Percentiles rank a stretch among this genome's conserved stretches.
Conservation (phyloP, 2,329 filamentous ascomycete species). For the Colletotrichum sublineola region DNA sequence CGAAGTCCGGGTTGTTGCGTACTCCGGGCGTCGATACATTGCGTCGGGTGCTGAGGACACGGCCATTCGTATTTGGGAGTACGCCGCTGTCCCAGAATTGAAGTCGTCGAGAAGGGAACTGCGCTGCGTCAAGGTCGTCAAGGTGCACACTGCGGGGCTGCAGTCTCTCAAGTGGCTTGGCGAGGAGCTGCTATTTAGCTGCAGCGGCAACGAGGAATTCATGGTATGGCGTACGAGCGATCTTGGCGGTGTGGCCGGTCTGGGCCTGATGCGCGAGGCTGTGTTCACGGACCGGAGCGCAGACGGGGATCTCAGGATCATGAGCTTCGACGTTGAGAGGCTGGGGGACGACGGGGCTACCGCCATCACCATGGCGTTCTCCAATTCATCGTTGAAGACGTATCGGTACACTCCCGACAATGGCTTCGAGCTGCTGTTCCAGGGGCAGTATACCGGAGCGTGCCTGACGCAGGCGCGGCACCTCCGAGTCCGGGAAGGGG, state of each 20-base stretch:
- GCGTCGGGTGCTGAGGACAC: slow-evolving; percentile 82
- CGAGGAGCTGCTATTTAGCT: slow-evolving; percentile 79
- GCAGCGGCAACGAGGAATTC: slow-evolving; percentile 89
- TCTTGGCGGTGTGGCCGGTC: slow-evolving; percentile 62
- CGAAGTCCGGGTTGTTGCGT: slow-evolving; percentile 75
- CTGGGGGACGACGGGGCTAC: slow-evolving; percentile 54
- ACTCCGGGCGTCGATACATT: slow-evolving; percentile 57
- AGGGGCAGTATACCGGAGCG: slow-evolving; percentile 75
- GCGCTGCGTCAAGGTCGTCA: slow-evolving; percentile 73
- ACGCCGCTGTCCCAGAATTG: slow-evolving; percentile 46
- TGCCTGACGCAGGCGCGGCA: slow-evolving; percentile 79
- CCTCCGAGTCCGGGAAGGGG: slow-evolving; percentile 49
- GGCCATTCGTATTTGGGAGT: slow-evolving; percentile 79
- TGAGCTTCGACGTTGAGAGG: slow-evolving; percentile 75
- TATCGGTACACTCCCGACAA: slow-evolving; percentile 61
- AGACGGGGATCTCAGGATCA: slow-evolving; percentile 81
- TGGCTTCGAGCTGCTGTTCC: slow-evolving; percentile 64
- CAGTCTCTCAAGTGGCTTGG: slow-evolving; percentile 82
- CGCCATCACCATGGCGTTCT: slow-evolving; percentile 80
- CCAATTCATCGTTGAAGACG: slow-evolving; percentile 82
- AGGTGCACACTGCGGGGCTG: slow-evolving; percentile 85
- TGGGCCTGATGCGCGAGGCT: slow-evolving; percentile 71
- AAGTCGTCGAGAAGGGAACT: slow-evolving; percentile 44
- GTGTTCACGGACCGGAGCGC: slow-evolving; percentile 63
- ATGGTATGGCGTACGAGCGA: slow-evolving; percentile 80